Evolutionary conservation across 2,329 filamentous ascomycete species (phyloP).

Genomic region (Ophiosphaerella herpotricha): DNA sequence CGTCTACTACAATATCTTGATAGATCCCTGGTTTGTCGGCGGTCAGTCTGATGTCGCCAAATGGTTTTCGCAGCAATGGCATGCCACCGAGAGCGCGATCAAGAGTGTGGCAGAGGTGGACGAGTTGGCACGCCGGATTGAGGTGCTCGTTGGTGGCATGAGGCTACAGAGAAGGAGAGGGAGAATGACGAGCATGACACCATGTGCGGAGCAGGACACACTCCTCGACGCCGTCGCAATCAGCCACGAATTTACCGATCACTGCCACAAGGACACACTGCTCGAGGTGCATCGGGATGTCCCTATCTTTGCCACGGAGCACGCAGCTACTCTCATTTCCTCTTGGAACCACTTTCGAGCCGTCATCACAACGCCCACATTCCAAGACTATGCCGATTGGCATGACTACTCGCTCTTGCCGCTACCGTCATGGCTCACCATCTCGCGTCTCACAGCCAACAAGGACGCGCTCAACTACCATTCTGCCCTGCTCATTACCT

Average conservation of each 20-base stretch:
- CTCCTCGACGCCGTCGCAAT: slow-evolving; percentile 64
- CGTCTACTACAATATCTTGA: slow-evolving; percentile 65
- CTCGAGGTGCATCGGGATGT: slow-evolving; percentile 58
- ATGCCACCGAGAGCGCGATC: slow-evolving; percentile 60
- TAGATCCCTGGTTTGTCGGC: slow-evolving; percentile 69
- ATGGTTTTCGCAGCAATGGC: slow-evolving; percentile 70
- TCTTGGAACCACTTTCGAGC: slow-evolving; percentile 64
- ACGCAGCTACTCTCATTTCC: slow-evolving; percentile 61
- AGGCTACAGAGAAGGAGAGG: slow-evolving; percentile 24
- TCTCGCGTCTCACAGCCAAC: slow-evolving; percentile 60
- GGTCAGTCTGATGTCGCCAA: slow-evolving; percentile 65
- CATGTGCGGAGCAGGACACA: slow-evolving; percentile 23
- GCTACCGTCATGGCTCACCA: slow-evolving; percentile 65
- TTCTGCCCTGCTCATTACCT: slow-evolving; percentile 62
- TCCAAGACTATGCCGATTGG: slow-evolving; percentile 52
- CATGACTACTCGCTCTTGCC: slow-evolving; percentile 49
- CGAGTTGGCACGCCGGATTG: slow-evolving; percentile 55
- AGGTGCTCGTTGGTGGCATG: slow-evolving; percentile 46
- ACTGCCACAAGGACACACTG: slow-evolving; percentile 67
- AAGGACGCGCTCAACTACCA: slow-evolving; percentile 64
- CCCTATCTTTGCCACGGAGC: slow-evolving; percentile 64
- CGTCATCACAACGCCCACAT: slow-evolving; percentile 57
- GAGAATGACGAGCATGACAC: slow-evolving; percentile 14
- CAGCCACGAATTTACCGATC: slow-evolving; percentile 71
- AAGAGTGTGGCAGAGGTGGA: slow-evolving; percentile 62